phyloP scores from a whole-genome alignment of 495 filamentous ascomycete genomes.

The Cairneyella variabilis region DNA sequence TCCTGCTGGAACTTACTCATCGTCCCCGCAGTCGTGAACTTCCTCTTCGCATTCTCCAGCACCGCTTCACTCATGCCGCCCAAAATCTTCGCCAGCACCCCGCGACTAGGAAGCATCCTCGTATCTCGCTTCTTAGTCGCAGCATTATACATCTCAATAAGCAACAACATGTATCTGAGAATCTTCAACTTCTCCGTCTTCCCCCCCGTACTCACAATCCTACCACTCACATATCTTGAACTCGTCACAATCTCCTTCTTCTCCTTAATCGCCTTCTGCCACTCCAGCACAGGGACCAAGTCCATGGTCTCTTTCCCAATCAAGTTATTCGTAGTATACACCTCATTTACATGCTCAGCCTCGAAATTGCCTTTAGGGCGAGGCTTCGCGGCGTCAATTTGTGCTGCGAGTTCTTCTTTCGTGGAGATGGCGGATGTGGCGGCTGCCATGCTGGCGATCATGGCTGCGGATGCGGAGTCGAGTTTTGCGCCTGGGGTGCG shows the following conservation, averaged over 20 bases:
- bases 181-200: conserved; percentile 53
- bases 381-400: conserved; percentile 67
- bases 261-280: conserved; percentile 62
- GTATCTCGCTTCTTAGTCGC: conserved; percentile 34
- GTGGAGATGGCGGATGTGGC: conserved; percentile 54
- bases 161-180: conserved; percentile 60
- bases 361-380: conserved; percentile 71
- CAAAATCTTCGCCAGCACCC: conserved; percentile 44
- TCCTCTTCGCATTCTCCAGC: conserved; percentile 62
- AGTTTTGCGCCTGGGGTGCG: conserved; percentile 36
- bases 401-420: conserved; percentile 58
- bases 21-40: conserved; percentile 59
- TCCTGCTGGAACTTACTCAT: conserved; percentile 62
- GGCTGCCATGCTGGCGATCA: conserved; percentile 60
- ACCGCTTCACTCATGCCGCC: conserved; percentile 55
- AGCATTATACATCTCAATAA: conserved; percentile 56
- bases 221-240: conserved; percentile 64
- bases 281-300: conserved; percentile 65
- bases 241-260: conserved; percentile 50
- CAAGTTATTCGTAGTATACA: conserved; percentile 70
- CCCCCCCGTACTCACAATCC: conserved; percentile 51
- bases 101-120: conserved; percentile 37
- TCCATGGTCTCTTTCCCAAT: conserved; percentile 58
- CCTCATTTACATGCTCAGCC: conserved; percentile 70
- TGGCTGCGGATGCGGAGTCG: conserved; percentile 53